phyloP scores from a whole-genome alignment of 148 eudicot species.

The Fagopyrum tataricum region DNA sequence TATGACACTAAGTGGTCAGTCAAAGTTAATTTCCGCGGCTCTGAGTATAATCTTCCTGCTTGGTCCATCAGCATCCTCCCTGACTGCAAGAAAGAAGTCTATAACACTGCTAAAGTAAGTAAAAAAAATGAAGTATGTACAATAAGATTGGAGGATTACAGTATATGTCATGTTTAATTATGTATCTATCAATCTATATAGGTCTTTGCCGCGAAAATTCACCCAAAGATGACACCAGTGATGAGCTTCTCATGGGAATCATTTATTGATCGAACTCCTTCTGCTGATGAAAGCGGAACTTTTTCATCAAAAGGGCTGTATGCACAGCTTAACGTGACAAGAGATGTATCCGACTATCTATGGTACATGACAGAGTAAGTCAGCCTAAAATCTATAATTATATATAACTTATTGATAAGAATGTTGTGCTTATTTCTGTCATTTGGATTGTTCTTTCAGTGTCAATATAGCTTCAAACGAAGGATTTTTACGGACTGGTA shows the following conservation, averaged over 20 bases:
- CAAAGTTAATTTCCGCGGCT: constrained; percentile 46
- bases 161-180: background rate
- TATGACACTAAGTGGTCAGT: constrained; percentile 47
- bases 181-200: constrained; percentile 15
- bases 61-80: constrained; percentile 97
- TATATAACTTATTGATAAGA: background rate
- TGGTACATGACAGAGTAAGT: constrained; percentile 92
- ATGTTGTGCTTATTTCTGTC: background rate
- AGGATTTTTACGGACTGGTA: constrained; percentile 38
- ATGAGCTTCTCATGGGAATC: constrained; percentile 71
- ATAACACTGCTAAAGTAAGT: constrained; percentile 81
- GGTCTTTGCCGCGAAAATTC: constrained; percentile 37
- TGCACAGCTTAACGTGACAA: constrained; percentile 65
- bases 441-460: constrained; percentile 26
- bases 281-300: constrained; percentile 42
- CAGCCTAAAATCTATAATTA: background rate
- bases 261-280: constrained; percentile 52
- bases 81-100: constrained; percentile 72
- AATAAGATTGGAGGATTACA: no score
- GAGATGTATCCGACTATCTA: constrained; percentile 80
- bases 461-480: constrained; percentile 43
- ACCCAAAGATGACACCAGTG: constrained; percentile 53
- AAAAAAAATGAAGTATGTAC: background rate
- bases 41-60: constrained; percentile 66
- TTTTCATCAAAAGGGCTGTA: constrained; percentile 36